phyloP scores from a whole-genome alignment of 2,329 filamentous ascomycete species.

The Tolypocladium paradoxum region DNA sequence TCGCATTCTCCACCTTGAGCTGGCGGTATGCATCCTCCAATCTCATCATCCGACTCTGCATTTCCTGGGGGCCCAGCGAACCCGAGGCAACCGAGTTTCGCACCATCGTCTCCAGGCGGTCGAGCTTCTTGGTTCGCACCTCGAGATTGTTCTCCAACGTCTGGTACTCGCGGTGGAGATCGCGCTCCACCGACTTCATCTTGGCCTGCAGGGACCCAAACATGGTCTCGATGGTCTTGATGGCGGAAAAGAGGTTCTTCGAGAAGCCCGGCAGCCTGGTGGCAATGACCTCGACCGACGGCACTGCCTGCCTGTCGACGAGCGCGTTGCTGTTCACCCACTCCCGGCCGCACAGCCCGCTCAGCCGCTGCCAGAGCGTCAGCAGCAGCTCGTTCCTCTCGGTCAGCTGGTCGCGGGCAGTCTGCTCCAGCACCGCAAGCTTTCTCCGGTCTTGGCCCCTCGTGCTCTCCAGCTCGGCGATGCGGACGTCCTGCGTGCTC shows the following conservation, averaged over 20 bases:
- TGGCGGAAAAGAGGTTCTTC: slow-evolving; percentile 75
- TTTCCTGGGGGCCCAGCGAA: slow-evolving; percentile 29
- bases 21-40: slow-evolving; percentile 52
- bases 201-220: slow-evolving; percentile 67
- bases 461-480: slow-evolving; percentile 75
- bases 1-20: slow-evolving; percentile 56
- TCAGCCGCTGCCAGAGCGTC: slow-evolving; percentile 81
- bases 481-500: slow-evolving; percentile 72
- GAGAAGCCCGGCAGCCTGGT: slow-evolving; percentile 81
- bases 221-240: slow-evolving; percentile 78
- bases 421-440: slow-evolving; percentile 63
- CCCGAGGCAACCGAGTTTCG: slow-evolving; percentile 50
- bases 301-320: slow-evolving; percentile 74
- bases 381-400: slow-evolving; percentile 86
- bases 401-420: slow-evolving; percentile 74
- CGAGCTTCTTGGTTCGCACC: slow-evolving; percentile 70
- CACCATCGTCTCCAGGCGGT: slow-evolving; percentile 72
- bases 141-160: slow-evolving; percentile 73
- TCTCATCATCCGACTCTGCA: slow-evolving; percentile 37
- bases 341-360: slow-evolving; percentile 75
- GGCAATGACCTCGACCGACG: slow-evolving; percentile 74
- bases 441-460: slow-evolving; percentile 69
- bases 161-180: slow-evolving; percentile 86
- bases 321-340: slow-evolving; percentile 86
- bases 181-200: slow-evolving; percentile 76